Evolutionary conservation across 768 basidiomycete species (phyloP).

Genomic region (Serendipita indica): DNA sequence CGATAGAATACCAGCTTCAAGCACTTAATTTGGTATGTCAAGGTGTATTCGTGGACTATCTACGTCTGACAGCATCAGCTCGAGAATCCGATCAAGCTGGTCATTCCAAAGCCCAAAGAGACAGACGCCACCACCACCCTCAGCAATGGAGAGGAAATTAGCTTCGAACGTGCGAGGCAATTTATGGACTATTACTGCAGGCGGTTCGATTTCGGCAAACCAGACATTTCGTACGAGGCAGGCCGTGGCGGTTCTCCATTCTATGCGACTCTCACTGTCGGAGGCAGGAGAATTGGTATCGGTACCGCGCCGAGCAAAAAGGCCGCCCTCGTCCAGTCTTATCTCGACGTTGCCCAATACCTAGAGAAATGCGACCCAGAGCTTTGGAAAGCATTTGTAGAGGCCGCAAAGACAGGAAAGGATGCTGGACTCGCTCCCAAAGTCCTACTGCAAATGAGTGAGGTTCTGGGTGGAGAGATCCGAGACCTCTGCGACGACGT

Average conservation of each 20-base stretch:
- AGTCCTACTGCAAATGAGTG: slow-evolving; percentile 49
- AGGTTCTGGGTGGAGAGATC: slow-evolving; percentile 51
- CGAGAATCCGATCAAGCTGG: slow-evolving; percentile 2
- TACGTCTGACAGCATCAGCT: slow-evolving; percentile 11
- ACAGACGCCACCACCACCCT: slow-evolving; percentile 22
- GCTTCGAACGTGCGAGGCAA: slow-evolving; percentile 57
- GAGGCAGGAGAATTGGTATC: slow-evolving; percentile 66
- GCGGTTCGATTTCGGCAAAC: slow-evolving; percentile 55
- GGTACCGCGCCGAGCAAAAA: slow-evolving; percentile 61
- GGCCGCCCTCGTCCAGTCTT: slow-evolving; percentile 51
- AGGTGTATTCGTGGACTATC: slow-evolving; percentile 8
- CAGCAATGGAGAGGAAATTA: slow-evolving; percentile 48
- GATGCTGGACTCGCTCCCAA: slow-evolving; percentile 59
- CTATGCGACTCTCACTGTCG: slow-evolving; percentile 66
- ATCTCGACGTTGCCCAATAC: slow-evolving; percentile 77
- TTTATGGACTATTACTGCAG: slow-evolving; percentile 96
- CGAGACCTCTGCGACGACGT: slow-evolving; percentile 56
- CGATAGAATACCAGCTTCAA: slow-evolving; percentile 57
- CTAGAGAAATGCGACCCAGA: slow-evolving; percentile 69
- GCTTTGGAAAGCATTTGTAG: slow-evolving; percentile 60
- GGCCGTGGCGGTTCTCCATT: slow-evolving; percentile 28
- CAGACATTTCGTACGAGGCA: slow-evolving; percentile 46
- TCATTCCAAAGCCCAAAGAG: neutral
- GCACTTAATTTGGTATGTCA: slow-evolving; percentile 45
- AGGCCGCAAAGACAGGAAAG: slow-evolving; percentile 45